phyloP scores from a whole-genome alignment of 2,329 filamentous ascomycete genomes.

The Onygenales sp. region DNA sequence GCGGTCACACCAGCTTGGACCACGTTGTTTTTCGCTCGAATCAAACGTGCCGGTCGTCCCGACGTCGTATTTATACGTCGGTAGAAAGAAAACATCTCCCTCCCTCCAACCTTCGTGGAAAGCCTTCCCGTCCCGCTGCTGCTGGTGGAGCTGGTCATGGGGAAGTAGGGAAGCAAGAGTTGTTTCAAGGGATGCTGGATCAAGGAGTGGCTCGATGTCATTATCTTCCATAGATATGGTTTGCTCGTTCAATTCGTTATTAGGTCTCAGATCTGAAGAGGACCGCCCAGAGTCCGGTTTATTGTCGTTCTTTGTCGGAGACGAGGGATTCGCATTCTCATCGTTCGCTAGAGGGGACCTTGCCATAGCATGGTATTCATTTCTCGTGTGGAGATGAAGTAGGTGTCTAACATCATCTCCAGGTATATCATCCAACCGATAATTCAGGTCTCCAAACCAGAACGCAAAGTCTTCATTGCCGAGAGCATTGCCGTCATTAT shows the following conservation, averaged over 20 bases:
- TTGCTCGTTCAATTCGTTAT: constrained; percentile 5
- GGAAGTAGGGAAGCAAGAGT: constrained; percentile 79
- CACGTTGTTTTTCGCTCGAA: constrained; percentile 85
- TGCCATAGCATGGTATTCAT: constrained; percentile 10
- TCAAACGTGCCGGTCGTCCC: constrained; percentile 91
- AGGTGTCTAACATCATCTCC: constrained; percentile 83
- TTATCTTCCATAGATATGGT: constrained; percentile 40
- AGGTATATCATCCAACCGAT: constrained; percentile 76
- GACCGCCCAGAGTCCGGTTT: background rate
- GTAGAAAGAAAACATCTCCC: constrained; percentile 77
- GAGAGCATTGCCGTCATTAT: constrained; percentile 51
- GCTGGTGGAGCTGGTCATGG: constrained; percentile 74
- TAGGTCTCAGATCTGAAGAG: background rate
- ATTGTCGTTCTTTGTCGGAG: background rate
- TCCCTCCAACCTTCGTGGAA: constrained; percentile 92
- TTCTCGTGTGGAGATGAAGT: constrained; percentile 58
- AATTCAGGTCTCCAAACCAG: constrained; percentile 96
- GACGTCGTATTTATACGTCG: constrained; percentile 95
- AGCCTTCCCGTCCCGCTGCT: constrained; percentile 65
- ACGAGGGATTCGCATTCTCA: constrained; percentile 4
- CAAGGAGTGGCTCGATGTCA: constrained; percentile 60
- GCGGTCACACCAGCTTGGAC: constrained; percentile 94
- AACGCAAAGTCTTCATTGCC: constrained; percentile 91
- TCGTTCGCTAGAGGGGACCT: constrained; percentile 10
- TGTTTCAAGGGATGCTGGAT: constrained; percentile 79